Evolutionary conservation across 495 filamentous ascomycete species (phyloP).

Genomic region (Ascodesmis nigricans): DNA sequence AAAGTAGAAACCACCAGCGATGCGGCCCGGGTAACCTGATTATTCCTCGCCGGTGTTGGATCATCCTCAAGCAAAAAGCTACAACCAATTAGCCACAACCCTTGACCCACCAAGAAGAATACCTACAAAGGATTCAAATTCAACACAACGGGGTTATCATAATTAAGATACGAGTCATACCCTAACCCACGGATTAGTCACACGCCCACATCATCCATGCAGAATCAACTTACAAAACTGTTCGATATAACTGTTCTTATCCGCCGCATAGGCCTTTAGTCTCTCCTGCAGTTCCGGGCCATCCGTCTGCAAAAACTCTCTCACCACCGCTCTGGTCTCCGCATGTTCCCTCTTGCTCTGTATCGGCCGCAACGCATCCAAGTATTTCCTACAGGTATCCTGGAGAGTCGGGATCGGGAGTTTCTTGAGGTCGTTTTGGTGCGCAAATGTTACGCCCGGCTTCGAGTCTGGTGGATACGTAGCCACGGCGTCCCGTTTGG

Average conservation of each 20-base stretch:
- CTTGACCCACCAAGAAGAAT: not conserved
- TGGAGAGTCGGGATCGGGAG: conserved; percentile 88
- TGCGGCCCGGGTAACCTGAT: conserved; percentile 85
- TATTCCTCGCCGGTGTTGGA: conserved; percentile 82
- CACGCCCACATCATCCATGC: not conserved
- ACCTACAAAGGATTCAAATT: conserved; percentile 74
- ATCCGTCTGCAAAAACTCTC: conserved; percentile 67
- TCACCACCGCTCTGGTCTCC: conserved; percentile 57
- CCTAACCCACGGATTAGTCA: conserved; percentile 31
- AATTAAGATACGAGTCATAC: conserved; percentile 98
- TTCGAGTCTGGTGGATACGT: conserved; percentile 20
- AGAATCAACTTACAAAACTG: conserved; percentile 66
- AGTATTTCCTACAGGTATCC: conserved; percentile 53
- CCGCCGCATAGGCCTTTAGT: conserved; percentile 79
- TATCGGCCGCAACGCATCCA: conserved; percentile 57
- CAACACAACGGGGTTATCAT: conserved; percentile 89
- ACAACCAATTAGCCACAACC: conserved; percentile 3
- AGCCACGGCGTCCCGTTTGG: conserved; percentile 10
- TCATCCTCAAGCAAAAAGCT: conserved; percentile 87
- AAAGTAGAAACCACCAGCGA: conserved; percentile 78
- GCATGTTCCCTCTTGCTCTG: conserved; percentile 62
- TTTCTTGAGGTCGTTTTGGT: conserved; percentile 74
- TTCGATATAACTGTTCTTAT: conserved; percentile 90
- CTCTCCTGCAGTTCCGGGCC: conserved; percentile 71
- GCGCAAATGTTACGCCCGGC: conserved; percentile 64